These are phyloP conservation scores for Plenodomus biglobosus DNA, from an alignment of 2,329 filamentous ascomycete genomes.

Conservation along the genomic window DNA sequence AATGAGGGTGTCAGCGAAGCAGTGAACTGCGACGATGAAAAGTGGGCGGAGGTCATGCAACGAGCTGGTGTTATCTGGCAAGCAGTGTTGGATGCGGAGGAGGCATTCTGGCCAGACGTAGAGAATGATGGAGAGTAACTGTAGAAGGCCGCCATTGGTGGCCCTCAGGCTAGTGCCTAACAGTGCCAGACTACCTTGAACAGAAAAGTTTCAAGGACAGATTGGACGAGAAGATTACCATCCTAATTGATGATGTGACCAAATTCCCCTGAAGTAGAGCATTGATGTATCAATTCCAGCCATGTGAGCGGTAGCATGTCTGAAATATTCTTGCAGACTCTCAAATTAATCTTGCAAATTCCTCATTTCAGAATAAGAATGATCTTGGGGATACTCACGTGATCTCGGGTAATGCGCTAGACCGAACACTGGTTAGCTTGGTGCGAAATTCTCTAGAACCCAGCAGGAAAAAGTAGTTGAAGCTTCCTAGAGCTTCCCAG, in stretches of 20 bases:
- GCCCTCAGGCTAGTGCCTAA: not conserved
- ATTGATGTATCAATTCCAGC: too few species aligned
- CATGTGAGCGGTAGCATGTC: too few species aligned
- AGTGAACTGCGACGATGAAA: slow-evolving; percentile 18
- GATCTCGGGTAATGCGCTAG: not conserved
- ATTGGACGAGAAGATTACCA: not conserved
- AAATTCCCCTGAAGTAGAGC: not conserved
- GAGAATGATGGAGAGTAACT: slow-evolving; percentile 2
- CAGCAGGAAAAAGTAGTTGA: slow-evolving; percentile 29
- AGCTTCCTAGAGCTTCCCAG: slow-evolving; percentile 15
- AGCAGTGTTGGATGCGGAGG: slow-evolving; percentile 36
- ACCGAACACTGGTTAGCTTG: not conserved
- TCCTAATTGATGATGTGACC: not conserved
- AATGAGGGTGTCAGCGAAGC: slow-evolving; percentile 48
- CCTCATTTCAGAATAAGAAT: too few species aligned
- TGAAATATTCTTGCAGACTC: too few species aligned
- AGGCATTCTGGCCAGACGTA: slow-evolving; percentile 38
- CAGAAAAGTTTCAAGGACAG: not conserved
- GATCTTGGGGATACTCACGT: too few species aligned
- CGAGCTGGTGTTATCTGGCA: slow-evolving; percentile 30
- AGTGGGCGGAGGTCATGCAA: slow-evolving; percentile 23
- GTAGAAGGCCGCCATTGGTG: slow-evolving; percentile 3
- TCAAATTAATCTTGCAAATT: too few species aligned
- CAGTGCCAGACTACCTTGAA: not conserved
- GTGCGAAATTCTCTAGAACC: slow-evolving; percentile 1